A percentile compares a stretch with the other conserved stretches of the same genome.
These are phyloP conservation scores for Kurtzmaniella fragi DNA, from an alignment of 805 yeast species.

Conservation along the genomic window DNA sequence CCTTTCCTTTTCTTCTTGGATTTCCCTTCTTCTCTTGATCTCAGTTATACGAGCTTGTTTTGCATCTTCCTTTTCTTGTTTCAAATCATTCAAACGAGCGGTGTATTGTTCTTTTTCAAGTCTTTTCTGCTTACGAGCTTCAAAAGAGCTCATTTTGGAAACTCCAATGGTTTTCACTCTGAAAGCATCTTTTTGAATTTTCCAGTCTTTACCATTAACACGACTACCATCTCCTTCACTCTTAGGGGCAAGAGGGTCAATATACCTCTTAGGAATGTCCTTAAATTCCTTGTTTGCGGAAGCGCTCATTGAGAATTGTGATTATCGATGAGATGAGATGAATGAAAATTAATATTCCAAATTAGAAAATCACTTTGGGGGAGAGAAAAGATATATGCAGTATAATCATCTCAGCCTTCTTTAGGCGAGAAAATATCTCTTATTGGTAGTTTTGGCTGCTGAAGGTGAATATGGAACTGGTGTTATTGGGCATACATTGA, in stretches of 20 bases:
- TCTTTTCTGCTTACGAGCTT: slow-evolving; percentile 60
- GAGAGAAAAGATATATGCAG: too few species aligned
- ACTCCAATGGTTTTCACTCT: slow-evolving; percentile 61
- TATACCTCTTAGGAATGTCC: slow-evolving; percentile 31
- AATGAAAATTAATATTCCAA: too few species aligned
- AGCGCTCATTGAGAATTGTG: slow-evolving; percentile 22
- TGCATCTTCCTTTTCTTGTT: slow-evolving; percentile 68
- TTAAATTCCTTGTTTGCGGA: slow-evolving; percentile 20
- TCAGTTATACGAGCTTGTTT: slow-evolving; percentile 50
- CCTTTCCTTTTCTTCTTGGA: slow-evolving; percentile 85
- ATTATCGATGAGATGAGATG: too few species aligned
- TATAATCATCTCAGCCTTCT: too few species aligned
- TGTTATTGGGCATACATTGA: too few species aligned
- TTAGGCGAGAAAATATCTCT: too few species aligned
- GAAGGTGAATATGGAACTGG: too few species aligned
- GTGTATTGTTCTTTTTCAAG: slow-evolving; percentile 62
- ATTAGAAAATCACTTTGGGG: too few species aligned
- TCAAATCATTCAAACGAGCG: slow-evolving; percentile 63
- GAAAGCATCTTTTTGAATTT: slow-evolving; percentile 60
- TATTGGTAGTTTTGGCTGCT: too few species aligned
- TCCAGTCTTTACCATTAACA: slow-evolving; percentile 72
- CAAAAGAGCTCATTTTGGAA: slow-evolving; percentile 49
- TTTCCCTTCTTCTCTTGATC: slow-evolving; percentile 68
- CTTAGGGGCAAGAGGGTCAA: slow-evolving; percentile 28
- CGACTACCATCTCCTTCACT: slow-evolving; percentile 43